Evolutionary conservation across 371 early-diverging fungal species (phyloP), one percentile per base, ranked within the genome.

Genomic region (Choanephora cucurbitarum): DNA sequence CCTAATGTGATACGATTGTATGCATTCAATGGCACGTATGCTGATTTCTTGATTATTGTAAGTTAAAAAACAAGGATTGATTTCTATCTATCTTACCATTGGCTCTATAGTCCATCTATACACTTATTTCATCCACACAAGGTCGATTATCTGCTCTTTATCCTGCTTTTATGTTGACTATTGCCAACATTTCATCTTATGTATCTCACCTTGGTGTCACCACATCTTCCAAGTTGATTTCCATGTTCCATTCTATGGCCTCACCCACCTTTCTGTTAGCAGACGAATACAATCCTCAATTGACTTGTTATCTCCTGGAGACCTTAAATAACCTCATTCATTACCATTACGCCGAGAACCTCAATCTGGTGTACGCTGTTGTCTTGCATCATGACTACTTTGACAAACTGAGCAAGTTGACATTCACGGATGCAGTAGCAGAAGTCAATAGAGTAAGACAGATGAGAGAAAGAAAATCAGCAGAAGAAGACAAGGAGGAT

Each of bases 141-240:
- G 84, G 88, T 13, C 58, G 78, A 14, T 67, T 91, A 17, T 66
- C 86, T 1, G 74, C 88, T 0, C 78, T 93, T 4, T 91, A 92
- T 64, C 91, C 92, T 39, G 86, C 88, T 18, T 54, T 92, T 37
- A 71, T 94, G 23, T 62, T 89, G 11, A 82, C 88, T n/a, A 72
- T 95, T 21, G 69, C 87, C 45, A 95, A 95, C 62, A 80, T 91
- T 6, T 86, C 93, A 2, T 90, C 94, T 2, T 89, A 87, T 60
- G 54, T 92, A 39, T 91, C 89, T 49, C 81, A 83, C 39, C 58
- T 94, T 14, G 87, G 89, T 24, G 81, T 84, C 5, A 77, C 87
- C 2, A 83, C 96, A 0, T 69, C 89, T 3, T 84, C 81, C 54
- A 89, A 91, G 58, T 73, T 95, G 5, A 58, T 91, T n/a, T 73